phyloP scores from a whole-genome alignment of 2,329 filamentous ascomycete species.

The Pseudopithomyces maydicus region DNA sequence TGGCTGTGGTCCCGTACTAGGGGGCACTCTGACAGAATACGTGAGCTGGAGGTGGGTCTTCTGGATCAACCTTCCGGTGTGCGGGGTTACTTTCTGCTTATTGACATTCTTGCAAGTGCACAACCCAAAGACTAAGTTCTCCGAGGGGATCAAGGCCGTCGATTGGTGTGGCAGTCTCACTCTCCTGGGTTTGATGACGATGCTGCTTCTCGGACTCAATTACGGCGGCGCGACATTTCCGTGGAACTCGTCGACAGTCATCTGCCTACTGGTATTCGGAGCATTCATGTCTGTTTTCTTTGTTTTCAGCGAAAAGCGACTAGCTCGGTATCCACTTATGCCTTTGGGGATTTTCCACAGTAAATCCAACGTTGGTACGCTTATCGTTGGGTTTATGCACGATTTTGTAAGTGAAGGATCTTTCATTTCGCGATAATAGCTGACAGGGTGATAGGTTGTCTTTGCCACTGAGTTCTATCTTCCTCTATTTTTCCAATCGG shows the following conservation, averaged over 20 bases:
- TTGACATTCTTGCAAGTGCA: slow-evolving; percentile 56
- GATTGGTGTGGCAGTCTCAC: slow-evolving; percentile 56
- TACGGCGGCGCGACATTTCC: slow-evolving; percentile 47
- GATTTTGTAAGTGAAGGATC: slow-evolving; percentile 36
- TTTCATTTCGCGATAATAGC: not conserved
- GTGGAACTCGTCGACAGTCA: slow-evolving; percentile 57
- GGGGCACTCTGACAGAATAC: slow-evolving; percentile 48
- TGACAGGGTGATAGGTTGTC: slow-evolving; percentile 53
- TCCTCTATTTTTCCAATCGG: slow-evolving; percentile 72
- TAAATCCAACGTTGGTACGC: slow-evolving; percentile 59
- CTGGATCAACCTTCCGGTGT: slow-evolving; percentile 44
- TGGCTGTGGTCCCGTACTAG: slow-evolving; percentile 54
- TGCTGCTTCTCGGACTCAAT: slow-evolving; percentile 55
- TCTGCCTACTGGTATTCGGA: slow-evolving; percentile 57
- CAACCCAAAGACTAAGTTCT: slow-evolving; percentile 53
- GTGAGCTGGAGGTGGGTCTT: slow-evolving; percentile 42
- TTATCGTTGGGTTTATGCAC: slow-evolving; percentile 52
- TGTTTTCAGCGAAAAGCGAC: slow-evolving; percentile 63
- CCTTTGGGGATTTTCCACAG: slow-evolving; percentile 63
- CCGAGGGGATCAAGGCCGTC: slow-evolving; percentile 51
- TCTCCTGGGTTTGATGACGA: slow-evolving; percentile 51
- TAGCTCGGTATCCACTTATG: slow-evolving; percentile 65
- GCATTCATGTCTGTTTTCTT: slow-evolving; percentile 51
- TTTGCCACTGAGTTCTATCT: slow-evolving; percentile 69
- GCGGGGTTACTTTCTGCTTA: not conserved